Evolutionary conservation across 2,329 filamentous ascomycete genomes (phyloP).

Genomic region (Parasarocladium wereldwijsianum): DNA sequence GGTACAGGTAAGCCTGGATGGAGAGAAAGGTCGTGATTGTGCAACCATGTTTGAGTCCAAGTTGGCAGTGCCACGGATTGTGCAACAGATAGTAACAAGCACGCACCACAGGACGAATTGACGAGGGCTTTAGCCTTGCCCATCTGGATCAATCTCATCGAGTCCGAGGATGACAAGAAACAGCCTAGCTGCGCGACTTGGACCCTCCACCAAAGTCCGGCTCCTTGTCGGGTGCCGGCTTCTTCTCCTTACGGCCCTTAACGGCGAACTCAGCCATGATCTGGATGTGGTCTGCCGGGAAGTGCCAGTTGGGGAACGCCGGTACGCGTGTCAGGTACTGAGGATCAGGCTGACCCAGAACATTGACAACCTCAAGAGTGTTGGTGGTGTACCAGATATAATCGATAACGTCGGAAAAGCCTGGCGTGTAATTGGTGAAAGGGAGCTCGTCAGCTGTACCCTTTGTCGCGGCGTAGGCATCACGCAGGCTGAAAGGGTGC

Average conservation of each 20-base stretch:
- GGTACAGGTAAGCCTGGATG: neutral
- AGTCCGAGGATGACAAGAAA: neutral
- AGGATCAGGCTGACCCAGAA: constrained; percentile 76
- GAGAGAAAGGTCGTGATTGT: too few species aligned
- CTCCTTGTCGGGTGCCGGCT: constrained; percentile 47
- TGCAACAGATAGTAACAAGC: too few species aligned
- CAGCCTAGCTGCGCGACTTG: constrained; percentile 14
- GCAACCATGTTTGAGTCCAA: too few species aligned
- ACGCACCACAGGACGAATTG: too few species aligned
- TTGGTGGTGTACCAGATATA: constrained; percentile 98
- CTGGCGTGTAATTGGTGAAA: constrained; percentile 94
- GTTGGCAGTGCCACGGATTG: too few species aligned
- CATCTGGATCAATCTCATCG: too few species aligned
- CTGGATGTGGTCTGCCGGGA: constrained; percentile 84
- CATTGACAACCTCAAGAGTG: constrained; percentile 64
- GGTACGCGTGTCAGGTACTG: constrained; percentile 76
- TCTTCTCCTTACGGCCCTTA: constrained; percentile 75
- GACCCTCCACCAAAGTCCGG: constrained; percentile 40
- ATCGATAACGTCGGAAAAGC: constrained; percentile 85
- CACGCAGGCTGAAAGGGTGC: constrained; percentile 88
- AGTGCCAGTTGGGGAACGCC: constrained; percentile 88
- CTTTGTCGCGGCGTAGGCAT: constrained; percentile 70
- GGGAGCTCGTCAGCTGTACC: constrained; percentile 71
- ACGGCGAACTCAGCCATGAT: constrained; percentile 81
- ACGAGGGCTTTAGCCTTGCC: too few species aligned